Conservation (phyloP, 1,139 yeast genomes). For the Dujonia santamariae region DNA sequence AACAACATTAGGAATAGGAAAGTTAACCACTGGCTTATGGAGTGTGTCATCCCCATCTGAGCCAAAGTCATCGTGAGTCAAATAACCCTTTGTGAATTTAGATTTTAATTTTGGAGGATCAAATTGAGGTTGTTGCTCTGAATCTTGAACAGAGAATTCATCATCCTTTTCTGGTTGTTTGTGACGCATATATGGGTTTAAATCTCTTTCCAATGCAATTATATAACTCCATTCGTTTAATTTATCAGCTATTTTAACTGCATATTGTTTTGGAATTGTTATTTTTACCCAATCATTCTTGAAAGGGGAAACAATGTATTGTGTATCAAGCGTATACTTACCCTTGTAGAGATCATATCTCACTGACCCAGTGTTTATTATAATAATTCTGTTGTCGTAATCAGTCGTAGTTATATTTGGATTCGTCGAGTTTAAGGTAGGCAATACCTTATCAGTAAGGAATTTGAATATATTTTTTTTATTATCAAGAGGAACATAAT, state of each 20-base stretch:
- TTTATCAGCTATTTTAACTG: conserved; percentile 42
- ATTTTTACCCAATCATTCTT: conserved; percentile 71
- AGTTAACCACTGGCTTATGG: conserved; percentile 61
- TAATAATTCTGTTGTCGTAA: conserved; percentile 50
- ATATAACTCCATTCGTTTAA: conserved; percentile 54
- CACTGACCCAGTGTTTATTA: conserved; percentile 85
- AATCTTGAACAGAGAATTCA: conserved; percentile 3
- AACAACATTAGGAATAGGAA: conserved; percentile 74
- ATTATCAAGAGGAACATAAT: conserved; percentile 65
- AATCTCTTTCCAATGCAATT: conserved; percentile 11
- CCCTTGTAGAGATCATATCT: conserved; percentile 89
- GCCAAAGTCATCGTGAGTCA: conserved; percentile 82
- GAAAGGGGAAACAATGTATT: conserved; percentile 85
- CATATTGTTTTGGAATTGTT: conserved; percentile 50
- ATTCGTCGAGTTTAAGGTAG: conserved; percentile 37
- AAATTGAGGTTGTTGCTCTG: conserved; percentile 1
- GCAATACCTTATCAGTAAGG: conserved; percentile 57
- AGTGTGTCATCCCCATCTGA: conserved; percentile 84
- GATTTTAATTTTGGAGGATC: conserved; percentile 1
- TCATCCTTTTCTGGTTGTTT: conserved; percentile 20
- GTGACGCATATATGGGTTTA: conserved; percentile 13
- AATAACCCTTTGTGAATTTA: conserved; percentile 56
- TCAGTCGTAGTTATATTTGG: conserved; percentile 5
- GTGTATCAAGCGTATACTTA: conserved; percentile 75
- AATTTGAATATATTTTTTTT: conserved; percentile 59